Conservation (phyloP, 345 rosid species). For the Sonneratia alba region DNA sequence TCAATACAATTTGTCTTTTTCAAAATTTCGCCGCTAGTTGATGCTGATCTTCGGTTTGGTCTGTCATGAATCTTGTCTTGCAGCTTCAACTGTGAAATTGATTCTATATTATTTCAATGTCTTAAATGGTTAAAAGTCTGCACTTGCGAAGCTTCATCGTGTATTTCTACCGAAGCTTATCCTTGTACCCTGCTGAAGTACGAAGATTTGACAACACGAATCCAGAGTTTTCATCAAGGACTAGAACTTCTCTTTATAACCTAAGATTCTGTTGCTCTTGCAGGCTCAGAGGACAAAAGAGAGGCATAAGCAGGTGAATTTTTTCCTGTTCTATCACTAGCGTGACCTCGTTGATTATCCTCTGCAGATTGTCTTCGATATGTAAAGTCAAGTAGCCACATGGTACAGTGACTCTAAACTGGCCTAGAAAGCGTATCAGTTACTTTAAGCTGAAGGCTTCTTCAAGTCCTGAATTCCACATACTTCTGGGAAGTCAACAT, state of each 20-base stretch:
- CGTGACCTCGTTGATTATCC: background rate
- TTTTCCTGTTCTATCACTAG: background rate
- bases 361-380: background rate
- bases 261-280: slow-evolving; percentile 4
- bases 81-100: background rate
- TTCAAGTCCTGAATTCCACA: background rate
- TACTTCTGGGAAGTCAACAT: too few species aligned
- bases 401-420: too few species aligned
- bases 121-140: too few species aligned
- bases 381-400: too few species aligned
- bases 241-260: background rate
- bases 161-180: too few species aligned
- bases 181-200: too few species aligned
- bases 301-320: slow-evolving; percentile 51
- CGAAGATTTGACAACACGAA: too few species aligned
- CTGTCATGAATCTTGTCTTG: background rate
- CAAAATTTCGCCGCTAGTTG: too few species aligned
- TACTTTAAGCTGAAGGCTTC: background rate
- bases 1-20: background rate
- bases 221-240: too few species aligned
- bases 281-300: slow-evolving; percentile 64
- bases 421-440: background rate
- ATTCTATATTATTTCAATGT: too few species aligned
- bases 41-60: background rate
- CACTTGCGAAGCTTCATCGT: too few species aligned